A percentile compares a stretch with the other conserved stretches of the same genome.
Evolutionary conservation across 768 basidiomycete genomes (phyloP).

Genomic region (Mycena polygramma): DNA sequence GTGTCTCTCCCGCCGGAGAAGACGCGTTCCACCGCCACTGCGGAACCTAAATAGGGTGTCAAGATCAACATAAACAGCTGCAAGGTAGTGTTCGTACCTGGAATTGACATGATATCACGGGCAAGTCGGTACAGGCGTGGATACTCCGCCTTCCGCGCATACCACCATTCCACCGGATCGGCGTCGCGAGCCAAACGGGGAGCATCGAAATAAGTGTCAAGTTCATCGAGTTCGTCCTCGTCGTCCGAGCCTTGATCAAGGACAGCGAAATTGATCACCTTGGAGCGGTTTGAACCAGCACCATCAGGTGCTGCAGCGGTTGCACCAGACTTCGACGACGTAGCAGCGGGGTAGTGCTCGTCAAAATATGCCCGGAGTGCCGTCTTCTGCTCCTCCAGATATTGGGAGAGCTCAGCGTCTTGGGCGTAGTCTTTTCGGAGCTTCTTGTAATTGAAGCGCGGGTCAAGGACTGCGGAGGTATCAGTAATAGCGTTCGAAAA

Average conservation of each 20-base stretch:
- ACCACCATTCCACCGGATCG: background rate
- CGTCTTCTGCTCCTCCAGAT: constrained; percentile 8
- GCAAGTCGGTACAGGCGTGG: background rate
- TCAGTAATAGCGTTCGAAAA: background rate
- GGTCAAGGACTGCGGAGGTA: background rate
- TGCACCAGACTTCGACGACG: background rate
- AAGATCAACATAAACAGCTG: background rate
- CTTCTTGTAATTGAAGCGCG: constrained; percentile 10
- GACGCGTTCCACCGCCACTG: background rate
- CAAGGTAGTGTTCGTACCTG: background rate
- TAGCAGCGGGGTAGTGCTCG: background rate
- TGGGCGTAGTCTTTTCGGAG: background rate
- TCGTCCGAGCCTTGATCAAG: background rate
- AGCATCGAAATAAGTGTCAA: constrained; percentile 1
- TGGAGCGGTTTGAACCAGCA: background rate
- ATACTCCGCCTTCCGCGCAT: background rate
- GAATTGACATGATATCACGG: constrained; percentile 3
- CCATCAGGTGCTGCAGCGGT: background rate
- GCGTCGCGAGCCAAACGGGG: background rate
- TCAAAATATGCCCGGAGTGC: background rate
- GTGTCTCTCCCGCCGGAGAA: background rate
- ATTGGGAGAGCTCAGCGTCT: background rate
- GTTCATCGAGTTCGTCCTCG: background rate
- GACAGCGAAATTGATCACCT: background rate
- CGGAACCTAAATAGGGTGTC: background rate